Base-by-base conservation (phyloP, 2,329 filamentous ascomycete genomes). In the Penicillium italicum region DNA sequence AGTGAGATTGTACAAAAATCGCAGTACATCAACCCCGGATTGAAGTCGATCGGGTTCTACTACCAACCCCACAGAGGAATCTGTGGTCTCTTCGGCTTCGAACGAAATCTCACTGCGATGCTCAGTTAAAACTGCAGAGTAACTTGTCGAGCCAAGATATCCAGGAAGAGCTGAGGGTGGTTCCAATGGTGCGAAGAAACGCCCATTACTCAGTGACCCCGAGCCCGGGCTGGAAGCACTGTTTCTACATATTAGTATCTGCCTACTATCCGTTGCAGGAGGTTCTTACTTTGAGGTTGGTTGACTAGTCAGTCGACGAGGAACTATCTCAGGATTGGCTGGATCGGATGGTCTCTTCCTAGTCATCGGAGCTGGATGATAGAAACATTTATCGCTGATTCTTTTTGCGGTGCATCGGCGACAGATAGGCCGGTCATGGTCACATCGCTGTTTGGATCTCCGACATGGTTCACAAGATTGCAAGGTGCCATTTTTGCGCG, bases 331-430 rank as follows among this genome's bases (percentile, higher is more conserved):
- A 22, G 51, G 47, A 56, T 42, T 55, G 9, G 22, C 44, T 44
- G 54, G 52, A 28, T 62, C 59, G 5, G 56, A 58, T 22, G 43
- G 53, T 20, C 58, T 58, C n/a, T 62, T 54, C 30, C 66, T 73
- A 20, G 71, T 74, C 72, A 74, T 74, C 5, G 71, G 72, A 6
- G 72, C 69, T 45, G 72, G 72, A 55, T 74, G 72, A 48, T 74
- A 74, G 43, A 71, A 72, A 46, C 72, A 74, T 55, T 63, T 60
- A 18, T 67, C 60, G 8, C 50, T 57, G 42, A 71, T 69, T 28
- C 67, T 64, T 46, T 70, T 72, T 5, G 63, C 44, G n/a, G 56
- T 53, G 45, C 71, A 73, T 60, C 69, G 58, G 26, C 66, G 64
- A 56, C 71, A 74, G 7, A 72, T 60, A 2, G 72, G 72, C 40